A percentile compares a stretch with the other conserved stretches of the same genome.
phyloP scores from a whole-genome alignment of 257 asterid species.

The Rehmannia glutinosa region DNA sequence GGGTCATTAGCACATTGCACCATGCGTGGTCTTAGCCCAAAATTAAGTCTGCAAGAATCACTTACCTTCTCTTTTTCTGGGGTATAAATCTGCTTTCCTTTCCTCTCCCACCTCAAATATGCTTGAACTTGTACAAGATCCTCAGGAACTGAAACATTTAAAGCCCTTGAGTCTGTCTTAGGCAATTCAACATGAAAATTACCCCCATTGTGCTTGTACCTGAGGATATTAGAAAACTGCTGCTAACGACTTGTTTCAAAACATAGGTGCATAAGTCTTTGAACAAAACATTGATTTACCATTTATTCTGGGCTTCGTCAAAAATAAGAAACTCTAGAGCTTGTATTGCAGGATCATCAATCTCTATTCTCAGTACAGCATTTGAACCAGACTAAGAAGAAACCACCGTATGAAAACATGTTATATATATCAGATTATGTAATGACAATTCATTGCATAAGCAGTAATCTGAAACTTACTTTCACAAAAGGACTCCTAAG shows the following conservation, averaged over 20 bases:
- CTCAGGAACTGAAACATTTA: constrained; percentile 74
- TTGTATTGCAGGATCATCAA: constrained; percentile 76
- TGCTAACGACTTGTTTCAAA: constrained; percentile 12
- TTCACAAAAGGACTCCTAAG: constrained; percentile 84
- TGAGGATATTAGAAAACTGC: constrained; percentile 26
- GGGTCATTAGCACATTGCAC: constrained; percentile 1
- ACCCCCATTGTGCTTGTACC: constrained; percentile 87
- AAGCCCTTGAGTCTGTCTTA: constrained; percentile 28
- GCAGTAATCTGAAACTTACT: constrained; percentile 40
- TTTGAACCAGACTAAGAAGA: constrained; percentile 62
- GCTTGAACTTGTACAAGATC: constrained; percentile 97
- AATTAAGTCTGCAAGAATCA: constrained; percentile 11
- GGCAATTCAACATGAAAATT: constrained; percentile 68
- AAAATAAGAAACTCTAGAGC: constrained; percentile 91
- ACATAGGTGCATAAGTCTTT: constrained; percentile 1
- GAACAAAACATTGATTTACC: constrained; percentile 38
- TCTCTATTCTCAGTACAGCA: constrained; percentile 69
- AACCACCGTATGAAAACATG: constrained; percentile 21
- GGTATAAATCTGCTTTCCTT: constrained; percentile 77
- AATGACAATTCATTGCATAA: constrained; percentile 8
- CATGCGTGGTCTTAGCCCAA: background rate
- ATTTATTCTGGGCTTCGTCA: constrained; percentile 77
- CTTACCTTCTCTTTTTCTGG: constrained; percentile 86
- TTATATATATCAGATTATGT: background rate
- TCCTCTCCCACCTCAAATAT: constrained; percentile 95